Conservation (phyloP, 2,329 filamentous ascomycete genomes). For the Fusarium secorum region DNA sequence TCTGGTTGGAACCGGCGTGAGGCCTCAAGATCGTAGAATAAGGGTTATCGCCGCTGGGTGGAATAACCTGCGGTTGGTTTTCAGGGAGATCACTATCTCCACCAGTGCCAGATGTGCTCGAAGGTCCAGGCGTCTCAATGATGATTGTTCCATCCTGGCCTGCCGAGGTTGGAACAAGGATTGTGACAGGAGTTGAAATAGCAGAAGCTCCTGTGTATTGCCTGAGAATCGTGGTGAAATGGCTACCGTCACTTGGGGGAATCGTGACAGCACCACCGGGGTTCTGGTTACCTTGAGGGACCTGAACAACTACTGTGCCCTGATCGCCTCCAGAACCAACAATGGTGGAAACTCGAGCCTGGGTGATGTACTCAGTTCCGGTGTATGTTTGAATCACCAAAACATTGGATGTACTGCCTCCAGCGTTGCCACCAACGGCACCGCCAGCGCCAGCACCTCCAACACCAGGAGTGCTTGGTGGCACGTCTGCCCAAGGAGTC, state of each 20-base stretch:
- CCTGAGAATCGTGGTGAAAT: conserved; percentile 24
- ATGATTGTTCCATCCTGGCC: conserved; percentile 24
- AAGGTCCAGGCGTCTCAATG: conserved; percentile 24
- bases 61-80: conserved; percentile 20
- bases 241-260: conserved; percentile 21
- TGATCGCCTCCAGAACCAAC: conserved; percentile 5
- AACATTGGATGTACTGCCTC: conserved; percentile 12
- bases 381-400: conserved; percentile 30
- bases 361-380: conserved; percentile 22
- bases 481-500: conserved; percentile 29
- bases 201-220: conserved; percentile 13
- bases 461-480: conserved; percentile 14
- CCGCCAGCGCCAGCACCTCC: background rate
- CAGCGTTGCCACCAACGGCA: background rate
- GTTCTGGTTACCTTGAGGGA: conserved; percentile 19
- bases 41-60: conserved; percentile 15
- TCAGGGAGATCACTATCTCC: background rate
- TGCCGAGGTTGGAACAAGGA: conserved; percentile 21
- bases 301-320: conserved; percentile 28
- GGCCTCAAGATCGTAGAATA: conserved; percentile 22
- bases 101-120: background rate
- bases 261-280: conserved; percentile 22
- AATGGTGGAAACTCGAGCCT: conserved; percentile 17
- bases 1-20: conserved; percentile 14
- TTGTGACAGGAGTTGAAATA: conserved; percentile 26